Conservation (phyloP, 306 rosid species). For the Dalbergia oliveri region DNA sequence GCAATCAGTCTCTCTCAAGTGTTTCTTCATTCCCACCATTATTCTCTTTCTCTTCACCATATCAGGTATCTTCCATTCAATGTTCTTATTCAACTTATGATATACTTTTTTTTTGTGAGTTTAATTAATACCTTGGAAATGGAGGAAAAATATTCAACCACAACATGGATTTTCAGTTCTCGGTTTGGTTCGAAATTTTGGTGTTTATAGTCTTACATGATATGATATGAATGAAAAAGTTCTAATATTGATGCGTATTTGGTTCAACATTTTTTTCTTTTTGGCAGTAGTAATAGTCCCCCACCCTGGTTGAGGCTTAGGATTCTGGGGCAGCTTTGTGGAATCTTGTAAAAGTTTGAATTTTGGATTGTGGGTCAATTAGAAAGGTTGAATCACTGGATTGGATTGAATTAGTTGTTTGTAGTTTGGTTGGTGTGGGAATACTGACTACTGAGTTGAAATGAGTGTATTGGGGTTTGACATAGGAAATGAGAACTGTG, state of each 20-base stretch:
- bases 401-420: conserved; percentile 35
- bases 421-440: conserved; percentile 16
- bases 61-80: conserved; percentile 49
- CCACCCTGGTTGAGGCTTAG: conserved; percentile 39
- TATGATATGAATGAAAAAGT: neutral
- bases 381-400: conserved; percentile 10
- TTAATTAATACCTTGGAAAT: conserved; percentile 24
- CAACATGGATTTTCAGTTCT: neutral
- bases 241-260: conserved; percentile 24
- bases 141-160: conserved; percentile 6
- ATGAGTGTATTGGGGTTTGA: conserved; percentile 98
- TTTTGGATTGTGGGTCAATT: conserved; percentile 41
- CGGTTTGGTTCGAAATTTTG: conserved; percentile 26
- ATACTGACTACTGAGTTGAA: conserved; percentile 30
- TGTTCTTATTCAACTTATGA: conserved; percentile 4
- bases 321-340: conserved; percentile 38
- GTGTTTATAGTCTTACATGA: neutral
- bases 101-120: neutral
- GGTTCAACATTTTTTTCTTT: neutral
- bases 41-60: conserved; percentile 35
- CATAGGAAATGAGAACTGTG: conserved; percentile 97
- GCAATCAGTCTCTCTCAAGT: conserved; percentile 14
- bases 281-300: conserved; percentile 31
- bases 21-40: conserved; percentile 37
- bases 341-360: conserved; percentile 32